Percentiles rank a stretch among this genome's conserved stretches.
phyloP scores from a whole-genome alignment of 345 rosid species.

The Psidium guajava region DNA sequence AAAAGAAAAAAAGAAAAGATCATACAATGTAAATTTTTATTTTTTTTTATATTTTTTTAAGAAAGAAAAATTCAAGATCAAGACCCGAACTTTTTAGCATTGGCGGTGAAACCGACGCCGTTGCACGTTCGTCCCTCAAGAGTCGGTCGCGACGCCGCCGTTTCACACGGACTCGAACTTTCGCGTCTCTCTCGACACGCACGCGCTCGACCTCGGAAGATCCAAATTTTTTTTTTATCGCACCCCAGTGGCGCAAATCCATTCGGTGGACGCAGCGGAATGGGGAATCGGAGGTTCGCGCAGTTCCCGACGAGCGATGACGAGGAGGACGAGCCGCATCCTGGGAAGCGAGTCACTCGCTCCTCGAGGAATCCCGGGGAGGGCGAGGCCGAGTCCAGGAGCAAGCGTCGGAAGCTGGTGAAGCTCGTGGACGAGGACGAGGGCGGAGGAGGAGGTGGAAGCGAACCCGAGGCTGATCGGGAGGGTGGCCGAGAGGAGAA shows the following conservation, averaged over 20 bases:
- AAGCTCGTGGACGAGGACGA: conserved; percentile 26
- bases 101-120: not conserved
- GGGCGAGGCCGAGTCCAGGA: conserved; percentile 13
- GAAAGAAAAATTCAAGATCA: not conserved
- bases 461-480: conserved; percentile 3
- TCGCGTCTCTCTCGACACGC: not conserved
- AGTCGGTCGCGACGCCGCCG: not conserved
- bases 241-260: not conserved
- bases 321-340: conserved; percentile 38
- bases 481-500: conserved; percentile 50
- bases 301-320: conserved; percentile 74
- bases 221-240: not conserved
- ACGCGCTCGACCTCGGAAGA: not conserved
- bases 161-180: not conserved
- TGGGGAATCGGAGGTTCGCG: conserved; percentile 63
- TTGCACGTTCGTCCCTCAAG: not conserved
- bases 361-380: conserved; percentile 7
- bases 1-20: not conserved
- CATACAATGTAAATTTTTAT: not conserved
- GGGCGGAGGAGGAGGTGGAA: conserved; percentile 6
- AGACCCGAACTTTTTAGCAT: not conserved
- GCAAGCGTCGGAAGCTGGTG: conserved; percentile 45
- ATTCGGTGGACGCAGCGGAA: not conserved
- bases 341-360: conserved; percentile 6
- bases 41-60: not conserved